Percentiles rank a stretch among this genome's conserved stretches.
Evolutionary conservation across 2,329 filamentous ascomycete genomes (phyloP).

Genomic region (Chaetomiaceae sp.): DNA sequence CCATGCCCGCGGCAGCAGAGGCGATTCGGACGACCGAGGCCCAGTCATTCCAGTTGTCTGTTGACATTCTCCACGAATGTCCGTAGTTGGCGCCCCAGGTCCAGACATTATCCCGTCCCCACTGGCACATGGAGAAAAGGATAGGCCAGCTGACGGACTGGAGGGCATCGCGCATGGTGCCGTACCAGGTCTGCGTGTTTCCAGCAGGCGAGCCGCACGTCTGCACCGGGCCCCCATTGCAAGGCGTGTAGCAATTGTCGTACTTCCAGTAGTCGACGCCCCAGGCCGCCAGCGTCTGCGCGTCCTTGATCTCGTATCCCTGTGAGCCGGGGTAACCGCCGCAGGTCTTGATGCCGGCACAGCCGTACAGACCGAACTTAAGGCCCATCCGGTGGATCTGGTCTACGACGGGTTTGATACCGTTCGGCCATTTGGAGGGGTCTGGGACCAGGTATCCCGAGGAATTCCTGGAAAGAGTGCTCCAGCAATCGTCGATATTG

Average conservation of each 20-base stretch:
- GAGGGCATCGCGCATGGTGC: constrained; percentile 49
- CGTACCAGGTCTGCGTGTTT: constrained; percentile 7
- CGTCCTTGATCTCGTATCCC: constrained; percentile 24
- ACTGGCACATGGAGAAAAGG: constrained; percentile 48
- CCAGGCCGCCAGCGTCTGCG: background rate
- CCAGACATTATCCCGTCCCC: constrained; percentile 47
- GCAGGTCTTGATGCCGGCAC: constrained; percentile 44
- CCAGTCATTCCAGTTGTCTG: constrained; percentile 33
- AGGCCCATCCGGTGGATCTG: constrained; percentile 52
- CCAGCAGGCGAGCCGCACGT: background rate
- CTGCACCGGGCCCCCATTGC: background rate
- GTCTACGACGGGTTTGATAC: constrained; percentile 50
- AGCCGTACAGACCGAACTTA: constrained; percentile 61
- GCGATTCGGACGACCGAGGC: background rate
- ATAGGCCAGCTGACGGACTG: constrained; percentile 41
- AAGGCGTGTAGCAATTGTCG: background rate
- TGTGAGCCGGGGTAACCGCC: constrained; percentile 50
- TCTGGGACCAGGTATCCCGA: constrained; percentile 44
- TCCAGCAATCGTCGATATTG: constrained; percentile 61
- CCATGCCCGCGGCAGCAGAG: background rate
- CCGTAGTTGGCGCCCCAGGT: constrained; percentile 46
- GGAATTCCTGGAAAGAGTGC: constrained; percentile 39
- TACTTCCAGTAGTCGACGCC: background rate
- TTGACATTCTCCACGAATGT: constrained; percentile 41
- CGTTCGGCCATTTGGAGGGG: constrained; percentile 50